Base-by-base conservation (phyloP, 352 stramenopile species). In the Globisporangium rhizosaccharum region DNA sequence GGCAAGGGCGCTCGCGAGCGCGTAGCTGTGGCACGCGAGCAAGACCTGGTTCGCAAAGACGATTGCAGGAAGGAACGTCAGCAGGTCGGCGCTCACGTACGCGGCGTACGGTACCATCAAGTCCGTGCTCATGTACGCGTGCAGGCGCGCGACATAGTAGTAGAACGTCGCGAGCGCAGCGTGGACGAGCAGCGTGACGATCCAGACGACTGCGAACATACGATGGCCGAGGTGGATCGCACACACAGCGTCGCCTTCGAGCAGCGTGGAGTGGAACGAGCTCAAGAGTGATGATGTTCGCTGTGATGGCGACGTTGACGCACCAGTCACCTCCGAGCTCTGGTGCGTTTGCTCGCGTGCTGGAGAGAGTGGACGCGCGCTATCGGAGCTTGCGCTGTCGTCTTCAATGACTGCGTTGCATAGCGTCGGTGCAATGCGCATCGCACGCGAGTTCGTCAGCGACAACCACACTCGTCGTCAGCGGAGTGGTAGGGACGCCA, bases 91-190 rank as follows among this genome's bases (percentile, higher is more conserved):
- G 10, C 25, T 59, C 15, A 59, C 39, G 42, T 52, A 59, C 17
- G 20, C 10, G 26, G 48, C 53, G 18, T 33, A 59, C 18, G 26
- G 25, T 12, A 20, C 26, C 42, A 59, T 41, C 0, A 15, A 44
- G 18, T 28, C 15, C 15, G 45, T 26, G 26, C 51, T 18, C 41
- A 59, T 23, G 11, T 59, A 59, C 53, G 11, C 8, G 26, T 59
- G 53, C 26, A 59, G 26, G 2, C n/a, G n/a, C 41, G 48, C 42
- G 42, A 59, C 41, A 17, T 52, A 26, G 41, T 44, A 51, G 53
- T 59, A 59, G 42, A 59, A 59, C 26, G 42, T 28, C 14, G 42
- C 53, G 41, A 59, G 53, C 9, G 26, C 18, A 18, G 53, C 10
- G 53, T 59, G 53, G 12, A 51, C 26, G 18, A 44, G n/a, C 25